These are phyloP conservation scores for Micromonas pusilla DNA, from an alignment of 139 green algal species.

Conservation along the genomic window DNA sequence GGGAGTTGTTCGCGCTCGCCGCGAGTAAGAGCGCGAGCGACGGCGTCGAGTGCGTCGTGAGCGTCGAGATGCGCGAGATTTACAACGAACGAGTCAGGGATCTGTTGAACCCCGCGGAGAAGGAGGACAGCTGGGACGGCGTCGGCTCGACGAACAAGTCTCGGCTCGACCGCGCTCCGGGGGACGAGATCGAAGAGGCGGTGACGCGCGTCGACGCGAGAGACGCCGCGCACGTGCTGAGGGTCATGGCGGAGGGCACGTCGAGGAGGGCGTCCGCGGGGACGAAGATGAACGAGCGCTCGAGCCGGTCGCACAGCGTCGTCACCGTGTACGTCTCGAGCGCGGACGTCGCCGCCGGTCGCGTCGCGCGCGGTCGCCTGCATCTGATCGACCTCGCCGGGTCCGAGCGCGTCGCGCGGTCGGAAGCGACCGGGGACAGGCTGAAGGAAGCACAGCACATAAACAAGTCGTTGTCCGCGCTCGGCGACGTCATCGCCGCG, in stretches of 20 bases:
- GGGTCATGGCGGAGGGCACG: slow-evolving; percentile 29
- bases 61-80: slow-evolving; percentile 41
- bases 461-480: slow-evolving; percentile 69
- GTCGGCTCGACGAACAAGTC: slow-evolving; percentile 13
- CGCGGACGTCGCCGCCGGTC: neutral
- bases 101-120: slow-evolving; percentile 25
- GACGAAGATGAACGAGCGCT: slow-evolving; percentile 40
- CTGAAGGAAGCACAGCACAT: slow-evolving; percentile 72
- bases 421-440: slow-evolving; percentile 46
- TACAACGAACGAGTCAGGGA: slow-evolving; percentile 45
- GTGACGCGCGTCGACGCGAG: slow-evolving; percentile 22
- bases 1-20: slow-evolving; percentile 33
- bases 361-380: slow-evolving; percentile 32
- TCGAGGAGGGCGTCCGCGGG: slow-evolving; percentile 7
- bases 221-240: slow-evolving; percentile 26
- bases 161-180: too few species aligned
- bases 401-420: slow-evolving; percentile 46
- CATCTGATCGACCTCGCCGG: slow-evolving; percentile 76
- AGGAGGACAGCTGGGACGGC: neutral
- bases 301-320: slow-evolving; percentile 35
- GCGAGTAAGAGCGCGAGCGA: neutral
- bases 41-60: slow-evolving; percentile 23
- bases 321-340: slow-evolving; percentile 35
- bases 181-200: neutral
- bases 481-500: slow-evolving; percentile 60